Conservation (phyloP, 2,329 filamentous ascomycete genomes). For the Cryphonectria japonica region DNA sequence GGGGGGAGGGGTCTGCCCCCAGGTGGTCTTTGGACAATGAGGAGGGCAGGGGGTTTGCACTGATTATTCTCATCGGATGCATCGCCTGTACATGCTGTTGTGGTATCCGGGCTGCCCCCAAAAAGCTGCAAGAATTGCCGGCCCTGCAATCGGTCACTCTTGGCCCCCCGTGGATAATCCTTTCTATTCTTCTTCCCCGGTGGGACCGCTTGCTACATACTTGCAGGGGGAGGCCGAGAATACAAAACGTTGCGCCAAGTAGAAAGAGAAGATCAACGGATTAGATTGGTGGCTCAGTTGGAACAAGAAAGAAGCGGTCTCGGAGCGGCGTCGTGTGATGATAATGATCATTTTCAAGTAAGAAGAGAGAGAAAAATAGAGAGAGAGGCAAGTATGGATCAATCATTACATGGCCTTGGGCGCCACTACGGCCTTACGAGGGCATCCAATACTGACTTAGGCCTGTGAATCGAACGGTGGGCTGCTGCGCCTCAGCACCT, state of each 20-base stretch:
- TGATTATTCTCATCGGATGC: not conserved
- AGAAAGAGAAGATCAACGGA: not conserved
- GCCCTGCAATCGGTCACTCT: not conserved
- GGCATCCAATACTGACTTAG: not conserved
- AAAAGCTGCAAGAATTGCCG: constrained; percentile 4
- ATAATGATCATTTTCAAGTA: not conserved
- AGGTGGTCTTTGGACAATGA: too few relatives aligned
- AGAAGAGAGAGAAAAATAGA: not conserved
- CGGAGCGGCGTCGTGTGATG: not conserved
- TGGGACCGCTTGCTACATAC: not conserved
- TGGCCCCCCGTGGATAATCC: not conserved
- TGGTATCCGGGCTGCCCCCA: not conserved
- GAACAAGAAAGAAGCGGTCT: not conserved
- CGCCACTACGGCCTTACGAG: not conserved
- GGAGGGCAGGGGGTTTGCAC: not conserved
- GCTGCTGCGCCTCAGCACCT: not conserved
- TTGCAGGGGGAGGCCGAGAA: not conserved
- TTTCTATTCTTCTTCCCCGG: not conserved
- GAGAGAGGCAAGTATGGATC: not conserved
- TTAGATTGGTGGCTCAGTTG: not conserved
- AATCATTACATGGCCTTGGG: not conserved
- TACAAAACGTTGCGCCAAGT: not conserved
- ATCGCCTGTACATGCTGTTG: not conserved
- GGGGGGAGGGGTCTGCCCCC: too few relatives aligned
- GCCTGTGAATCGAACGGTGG: not conserved